Conservation (phyloP, 164 flowering plant genomes). For the Protea cynaroides region DNA sequence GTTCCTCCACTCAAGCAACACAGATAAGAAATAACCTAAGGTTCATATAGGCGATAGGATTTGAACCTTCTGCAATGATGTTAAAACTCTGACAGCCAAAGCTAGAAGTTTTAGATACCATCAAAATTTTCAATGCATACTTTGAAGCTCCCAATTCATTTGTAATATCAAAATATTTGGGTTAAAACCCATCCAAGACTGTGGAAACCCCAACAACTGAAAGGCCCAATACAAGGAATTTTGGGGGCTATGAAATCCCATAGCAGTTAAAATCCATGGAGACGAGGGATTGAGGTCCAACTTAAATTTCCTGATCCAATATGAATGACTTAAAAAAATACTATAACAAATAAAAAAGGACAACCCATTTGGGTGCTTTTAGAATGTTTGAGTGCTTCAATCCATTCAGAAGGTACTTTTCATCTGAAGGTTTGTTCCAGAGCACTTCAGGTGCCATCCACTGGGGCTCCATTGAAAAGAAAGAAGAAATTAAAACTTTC, state of each 20-base stretch:
- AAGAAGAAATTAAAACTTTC: constrained; percentile 1
- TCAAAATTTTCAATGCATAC: background rate
- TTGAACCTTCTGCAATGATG: background rate
- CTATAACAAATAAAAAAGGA: too few species aligned
- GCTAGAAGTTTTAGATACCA: too few species aligned
- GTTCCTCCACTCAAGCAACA: background rate
- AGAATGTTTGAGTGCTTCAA: background rate
- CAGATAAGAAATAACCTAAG: background rate
- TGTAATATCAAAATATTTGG: too few species aligned
- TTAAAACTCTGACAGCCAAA: background rate
- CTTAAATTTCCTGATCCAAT: background rate
- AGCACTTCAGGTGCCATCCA: constrained; percentile 99
- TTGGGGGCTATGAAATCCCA: background rate
- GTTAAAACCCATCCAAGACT: too few species aligned
- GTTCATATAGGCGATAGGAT: background rate
- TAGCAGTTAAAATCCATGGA: background rate
- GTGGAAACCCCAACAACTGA: background rate
- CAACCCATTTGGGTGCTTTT: background rate
- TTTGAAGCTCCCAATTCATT: background rate
- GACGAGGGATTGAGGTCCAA: background rate
- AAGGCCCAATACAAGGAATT: background rate
- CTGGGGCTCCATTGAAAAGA: constrained; percentile 58
- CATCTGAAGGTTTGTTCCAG: constrained; percentile 88
- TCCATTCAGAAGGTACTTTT: constrained; percentile 46
- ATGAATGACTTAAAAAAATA: background rate